phyloP scores from a whole-genome alignment of 257 asterid genomes.

The Galeopsis tetrahit region DNA sequence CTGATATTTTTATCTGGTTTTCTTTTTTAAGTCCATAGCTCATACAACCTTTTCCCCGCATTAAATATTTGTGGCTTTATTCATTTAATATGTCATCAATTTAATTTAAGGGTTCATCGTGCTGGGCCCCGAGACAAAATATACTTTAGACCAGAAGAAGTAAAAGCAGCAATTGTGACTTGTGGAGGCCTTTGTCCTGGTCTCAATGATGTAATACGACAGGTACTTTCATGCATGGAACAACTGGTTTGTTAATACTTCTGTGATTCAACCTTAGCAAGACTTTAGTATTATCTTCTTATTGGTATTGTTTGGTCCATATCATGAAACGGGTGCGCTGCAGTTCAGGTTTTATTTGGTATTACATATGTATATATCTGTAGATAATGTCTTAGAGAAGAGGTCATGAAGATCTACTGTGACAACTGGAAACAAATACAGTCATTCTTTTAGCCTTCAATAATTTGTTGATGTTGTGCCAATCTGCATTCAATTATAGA shows the following conservation, averaged over 20 bases:
- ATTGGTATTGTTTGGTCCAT: constrained; percentile 15
- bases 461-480: not conserved
- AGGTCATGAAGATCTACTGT: constrained; percentile 12
- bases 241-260: not conserved
- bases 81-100: constrained; percentile 2
- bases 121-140: constrained; percentile 93
- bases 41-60: not conserved
- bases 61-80: not conserved
- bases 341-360: constrained; percentile 2
- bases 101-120: constrained; percentile 78
- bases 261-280: constrained; percentile 19
- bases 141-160: constrained; percentile 85
- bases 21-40: not conserved
- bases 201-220: constrained; percentile 89
- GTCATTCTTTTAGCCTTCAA: constrained; percentile 21
- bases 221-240: constrained; percentile 48
- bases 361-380: not conserved
- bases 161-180: constrained; percentile 90
- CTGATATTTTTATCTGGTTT: constrained; percentile 7
- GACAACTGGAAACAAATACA: constrained; percentile 19
- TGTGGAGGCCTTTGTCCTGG: constrained; percentile 99
- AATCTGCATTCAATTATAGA: constrained; percentile 9
- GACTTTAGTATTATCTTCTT: not conserved
- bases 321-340: constrained; percentile 10
- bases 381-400: constrained; percentile 10